These are phyloP conservation scores for Cicer yamashitae DNA, from an alignment of 306 rosid genomes.

Conservation along the genomic window DNA sequence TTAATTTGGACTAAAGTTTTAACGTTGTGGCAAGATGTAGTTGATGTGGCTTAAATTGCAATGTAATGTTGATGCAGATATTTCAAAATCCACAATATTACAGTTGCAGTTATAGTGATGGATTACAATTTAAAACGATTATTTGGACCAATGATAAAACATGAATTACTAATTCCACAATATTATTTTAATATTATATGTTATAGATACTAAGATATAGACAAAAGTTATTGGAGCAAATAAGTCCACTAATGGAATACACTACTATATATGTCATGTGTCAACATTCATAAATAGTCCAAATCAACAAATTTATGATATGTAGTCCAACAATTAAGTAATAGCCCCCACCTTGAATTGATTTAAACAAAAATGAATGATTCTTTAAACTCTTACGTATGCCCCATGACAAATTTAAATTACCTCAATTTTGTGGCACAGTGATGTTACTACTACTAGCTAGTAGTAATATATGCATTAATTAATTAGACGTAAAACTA, in stretches of 20 bases:
- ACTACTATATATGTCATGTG: constrained; percentile 12
- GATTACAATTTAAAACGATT: too few species aligned
- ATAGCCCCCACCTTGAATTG: constrained; percentile 41
- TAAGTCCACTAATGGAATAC: constrained; percentile 37
- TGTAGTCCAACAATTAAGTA: constrained; percentile 42
- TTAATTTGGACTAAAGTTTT: constrained; percentile 8
- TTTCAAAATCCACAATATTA: neutral
- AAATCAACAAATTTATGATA: constrained; percentile 36
- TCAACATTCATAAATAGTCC: constrained; percentile 15
- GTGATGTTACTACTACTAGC: neutral
- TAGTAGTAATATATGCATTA: neutral
- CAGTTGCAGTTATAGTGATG: too few species aligned
- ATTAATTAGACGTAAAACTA: neutral
- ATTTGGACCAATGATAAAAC: too few species aligned
- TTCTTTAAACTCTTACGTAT: neutral
- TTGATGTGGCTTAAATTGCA: too few species aligned
- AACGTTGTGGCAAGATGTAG: too few species aligned
- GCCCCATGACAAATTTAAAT: neutral
- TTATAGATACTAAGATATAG: too few species aligned
- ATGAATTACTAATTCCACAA: too few species aligned
- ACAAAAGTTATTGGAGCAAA: neutral
- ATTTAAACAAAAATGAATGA: constrained; percentile 3
- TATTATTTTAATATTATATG: too few species aligned
- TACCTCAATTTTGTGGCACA: constrained; percentile 10
- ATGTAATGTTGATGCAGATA: neutral